A percentile compares a stretch with the other conserved stretches of the same genome.
Conservation (phyloP, 2,329 filamentous ascomycete species). For the Aspergillus niger region DNA sequence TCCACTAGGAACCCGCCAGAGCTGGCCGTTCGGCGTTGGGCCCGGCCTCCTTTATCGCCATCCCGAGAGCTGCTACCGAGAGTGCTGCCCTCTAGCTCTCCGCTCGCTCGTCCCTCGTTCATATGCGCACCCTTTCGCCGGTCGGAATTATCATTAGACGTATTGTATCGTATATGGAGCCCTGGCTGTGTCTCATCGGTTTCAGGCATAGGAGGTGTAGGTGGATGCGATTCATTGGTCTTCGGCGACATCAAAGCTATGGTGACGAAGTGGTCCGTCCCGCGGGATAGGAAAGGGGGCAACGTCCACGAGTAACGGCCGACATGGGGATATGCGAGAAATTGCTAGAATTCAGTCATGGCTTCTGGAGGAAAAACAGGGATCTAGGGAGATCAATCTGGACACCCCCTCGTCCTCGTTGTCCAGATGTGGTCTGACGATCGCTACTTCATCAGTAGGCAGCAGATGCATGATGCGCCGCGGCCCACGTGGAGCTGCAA, state of each 20-base stretch:
- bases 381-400: not conserved
- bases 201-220: conserved; percentile 19
- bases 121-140: conserved; percentile 25
- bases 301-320: conserved; percentile 18
- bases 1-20: conserved; percentile 52
- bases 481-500: conserved; percentile 22
- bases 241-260: conserved; percentile 27
- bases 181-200: conserved; percentile 14
- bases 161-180: not conserved
- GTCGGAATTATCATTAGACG: conserved; percentile 23
- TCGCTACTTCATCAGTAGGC: conserved; percentile 2
- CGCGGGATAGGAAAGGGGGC: conserved; percentile 23
- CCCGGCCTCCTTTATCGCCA: conserved; percentile 29
- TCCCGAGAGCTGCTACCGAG: conserved; percentile 41
- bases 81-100: conserved; percentile 41
- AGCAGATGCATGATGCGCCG: conserved; percentile 13
- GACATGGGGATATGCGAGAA: conserved; percentile 23
- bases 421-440: conserved; percentile 2
- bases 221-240: conserved; percentile 19
- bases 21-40: conserved; percentile 30
- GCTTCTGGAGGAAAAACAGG: not conserved
- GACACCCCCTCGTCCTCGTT: conserved; percentile 7
- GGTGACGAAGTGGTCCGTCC: conserved; percentile 25
- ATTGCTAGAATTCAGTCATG: conserved; percentile 9
- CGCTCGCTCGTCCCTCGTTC: conserved; percentile 32